Percentiles rank a stretch among this genome's conserved stretches.
phyloP scores from a whole-genome alignment of 139 green algal species.

The Asterochloris sp. region DNA sequence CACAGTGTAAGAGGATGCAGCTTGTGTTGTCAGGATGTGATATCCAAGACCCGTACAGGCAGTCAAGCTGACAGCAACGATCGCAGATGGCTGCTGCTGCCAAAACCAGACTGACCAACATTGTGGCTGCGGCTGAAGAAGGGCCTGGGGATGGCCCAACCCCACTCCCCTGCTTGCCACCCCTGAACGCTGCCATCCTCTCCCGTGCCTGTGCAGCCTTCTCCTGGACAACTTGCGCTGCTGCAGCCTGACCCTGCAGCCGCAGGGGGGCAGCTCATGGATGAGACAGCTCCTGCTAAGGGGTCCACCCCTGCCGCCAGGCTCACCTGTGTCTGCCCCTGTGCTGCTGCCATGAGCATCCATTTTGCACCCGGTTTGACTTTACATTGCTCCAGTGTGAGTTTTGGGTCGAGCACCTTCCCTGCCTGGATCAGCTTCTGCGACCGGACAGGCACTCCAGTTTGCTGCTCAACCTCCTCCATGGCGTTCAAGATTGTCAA shows the following conservation, averaged over 20 bases:
- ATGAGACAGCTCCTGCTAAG: background rate
- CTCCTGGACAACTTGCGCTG: constrained; percentile 25
- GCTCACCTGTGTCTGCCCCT: constrained; percentile 9
- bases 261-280: constrained; percentile 4
- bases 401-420: constrained; percentile 34
- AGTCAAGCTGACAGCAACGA: background rate
- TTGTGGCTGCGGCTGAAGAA: background rate
- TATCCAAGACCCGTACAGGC: background rate
- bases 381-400: constrained; percentile 22
- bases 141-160: background rate
- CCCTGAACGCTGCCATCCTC: constrained; percentile 15
- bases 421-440: constrained; percentile 67
- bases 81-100: constrained; percentile 8
- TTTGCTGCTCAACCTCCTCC: constrained; percentile 38
- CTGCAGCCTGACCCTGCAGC: constrained; percentile 31
- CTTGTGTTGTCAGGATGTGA: background rate
- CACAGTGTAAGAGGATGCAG: too few relatives aligned
- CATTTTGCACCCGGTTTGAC: constrained; percentile 49
- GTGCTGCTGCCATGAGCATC: constrained; percentile 52
- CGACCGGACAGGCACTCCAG: constrained; percentile 41
- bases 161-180: background rate
- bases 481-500: constrained; percentile 27
- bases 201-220: constrained; percentile 27
- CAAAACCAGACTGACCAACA: background rate
- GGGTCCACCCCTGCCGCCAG: background rate